Evolutionary conservation across 352 stramenopile species (phyloP).

Genomic region (Phytophthora citricola): DNA sequence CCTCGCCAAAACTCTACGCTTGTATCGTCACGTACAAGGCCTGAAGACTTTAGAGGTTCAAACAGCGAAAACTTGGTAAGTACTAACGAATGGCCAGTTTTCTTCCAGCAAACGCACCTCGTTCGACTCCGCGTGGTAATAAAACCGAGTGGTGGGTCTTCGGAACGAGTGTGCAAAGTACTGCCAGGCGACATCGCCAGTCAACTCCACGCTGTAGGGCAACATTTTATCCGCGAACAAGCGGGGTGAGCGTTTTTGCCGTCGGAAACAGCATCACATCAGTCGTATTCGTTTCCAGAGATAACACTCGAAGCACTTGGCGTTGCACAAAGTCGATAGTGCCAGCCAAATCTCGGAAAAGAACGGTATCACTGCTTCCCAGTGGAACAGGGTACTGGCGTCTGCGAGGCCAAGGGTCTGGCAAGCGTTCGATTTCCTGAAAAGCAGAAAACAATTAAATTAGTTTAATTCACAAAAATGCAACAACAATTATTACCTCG

Average conservation of each 20-base stretch:
- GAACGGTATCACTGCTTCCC: constrained; percentile 17
- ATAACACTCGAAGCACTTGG: constrained; percentile 41
- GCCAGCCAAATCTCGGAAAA: constrained; percentile 29
- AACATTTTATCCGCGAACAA: constrained; percentile 45
- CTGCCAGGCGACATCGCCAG: constrained; percentile 38
- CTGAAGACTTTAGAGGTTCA: neutral
- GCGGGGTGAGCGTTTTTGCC: constrained; percentile 19
- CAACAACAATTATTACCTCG: neutral
- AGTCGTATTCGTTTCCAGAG: neutral
- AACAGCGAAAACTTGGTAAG: neutral
- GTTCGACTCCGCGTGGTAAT: constrained; percentile 28
- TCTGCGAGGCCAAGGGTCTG: constrained; percentile 14
- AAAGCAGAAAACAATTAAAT: too few relatives aligned
- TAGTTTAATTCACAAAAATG: too few relatives aligned
- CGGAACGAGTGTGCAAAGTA: constrained; percentile 38
- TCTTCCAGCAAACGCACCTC: constrained; percentile 2
- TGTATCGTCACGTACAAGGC: constrained; percentile 43
- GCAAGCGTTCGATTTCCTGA: constrained; percentile 8
- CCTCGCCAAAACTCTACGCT: constrained; percentile 60
- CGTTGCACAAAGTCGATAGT: constrained; percentile 38
- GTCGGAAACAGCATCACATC: constrained; percentile 4
- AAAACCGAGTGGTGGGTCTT: constrained; percentile 36
- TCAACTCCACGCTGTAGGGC: constrained; percentile 39
- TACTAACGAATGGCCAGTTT: neutral
- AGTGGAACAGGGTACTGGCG: constrained; percentile 28